Percentiles rank a stretch among this genome's conserved stretches.
These are phyloP conservation scores for Apiospora kogelbergensis DNA, from an alignment of 2,329 filamentous ascomycete genomes.

Conservation along the genomic window DNA sequence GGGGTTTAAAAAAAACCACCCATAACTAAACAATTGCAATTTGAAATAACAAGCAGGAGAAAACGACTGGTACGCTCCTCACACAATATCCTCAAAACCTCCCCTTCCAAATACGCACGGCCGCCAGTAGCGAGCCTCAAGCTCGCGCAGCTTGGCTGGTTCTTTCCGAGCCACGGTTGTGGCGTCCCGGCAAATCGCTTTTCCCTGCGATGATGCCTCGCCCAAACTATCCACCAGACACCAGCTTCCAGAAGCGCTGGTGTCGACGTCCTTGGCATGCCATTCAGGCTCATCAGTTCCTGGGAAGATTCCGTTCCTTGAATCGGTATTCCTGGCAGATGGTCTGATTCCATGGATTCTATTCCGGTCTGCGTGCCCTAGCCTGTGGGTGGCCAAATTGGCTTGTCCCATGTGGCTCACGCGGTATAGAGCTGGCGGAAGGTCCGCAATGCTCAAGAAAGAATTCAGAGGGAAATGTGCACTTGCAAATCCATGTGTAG, in stretches of 20 bases:
- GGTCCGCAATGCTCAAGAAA: neutral
- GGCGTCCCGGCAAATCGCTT: neutral
- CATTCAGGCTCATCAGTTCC: slow-evolving; percentile 13
- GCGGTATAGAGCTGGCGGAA: neutral
- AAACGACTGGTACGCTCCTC: slow-evolving; percentile 2
- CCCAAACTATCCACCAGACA: neutral
- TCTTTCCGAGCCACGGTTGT: neutral
- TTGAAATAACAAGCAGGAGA: slow-evolving; percentile 10
- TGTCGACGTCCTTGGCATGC: slow-evolving; percentile 19
- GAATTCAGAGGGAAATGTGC: neutral
- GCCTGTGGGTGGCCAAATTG: neutral
- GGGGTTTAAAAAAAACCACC: neutral
- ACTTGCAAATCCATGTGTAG: slow-evolving; percentile 1
- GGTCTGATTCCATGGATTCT: neutral
- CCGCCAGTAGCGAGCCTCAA: neutral
- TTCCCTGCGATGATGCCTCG: neutral
- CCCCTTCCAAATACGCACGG: neutral
- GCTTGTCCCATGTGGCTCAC: neutral
- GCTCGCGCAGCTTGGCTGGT: neutral
- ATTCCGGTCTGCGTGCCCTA: neutral
- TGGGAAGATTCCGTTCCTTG: neutral
- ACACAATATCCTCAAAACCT: neutral
- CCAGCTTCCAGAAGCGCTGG: neutral
- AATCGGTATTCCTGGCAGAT: neutral
- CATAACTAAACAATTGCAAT: slow-evolving; percentile 10